Conservation (phyloP, 2,329 filamentous ascomycete species). For the Amylocarpus encephaloides region DNA sequence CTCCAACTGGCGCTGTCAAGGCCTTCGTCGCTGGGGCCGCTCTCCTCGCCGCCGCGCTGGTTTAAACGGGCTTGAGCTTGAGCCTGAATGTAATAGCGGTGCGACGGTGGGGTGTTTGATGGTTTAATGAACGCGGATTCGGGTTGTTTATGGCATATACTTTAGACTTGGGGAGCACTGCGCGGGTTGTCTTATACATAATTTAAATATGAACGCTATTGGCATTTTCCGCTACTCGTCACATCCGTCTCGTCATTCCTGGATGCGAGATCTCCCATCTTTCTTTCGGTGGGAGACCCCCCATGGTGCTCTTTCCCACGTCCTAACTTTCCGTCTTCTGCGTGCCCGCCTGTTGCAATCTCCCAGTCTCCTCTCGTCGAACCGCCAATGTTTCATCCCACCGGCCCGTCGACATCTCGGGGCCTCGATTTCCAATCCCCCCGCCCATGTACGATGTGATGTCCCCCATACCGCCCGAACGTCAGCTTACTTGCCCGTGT, state of each 20-base stretch:
- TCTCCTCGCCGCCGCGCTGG: slow-evolving; percentile 2
- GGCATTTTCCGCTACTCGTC: background rate
- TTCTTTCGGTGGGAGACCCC: no score
- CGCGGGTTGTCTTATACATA: background rate
- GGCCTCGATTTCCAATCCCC: no score
- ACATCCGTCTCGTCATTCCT: background rate
- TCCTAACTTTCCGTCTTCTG: no score
- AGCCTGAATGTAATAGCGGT: background rate
- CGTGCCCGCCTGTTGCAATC: no score
- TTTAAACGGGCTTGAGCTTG: background rate
- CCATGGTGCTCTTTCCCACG: no score
- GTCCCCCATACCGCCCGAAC: no score
- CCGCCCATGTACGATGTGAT: no score
- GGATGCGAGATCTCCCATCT: no score
- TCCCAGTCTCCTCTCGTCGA: no score
- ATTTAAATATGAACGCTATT: background rate
- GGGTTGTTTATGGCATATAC: background rate
- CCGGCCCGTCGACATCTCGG: no score
- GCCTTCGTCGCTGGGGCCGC: background rate
- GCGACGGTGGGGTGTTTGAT: background rate
- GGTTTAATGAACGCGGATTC: background rate
- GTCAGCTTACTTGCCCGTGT: no score
- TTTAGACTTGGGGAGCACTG: background rate
- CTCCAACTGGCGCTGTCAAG: background rate
- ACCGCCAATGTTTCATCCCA: no score